A percentile compares a stretch with the other conserved stretches of the same genome.
These are phyloP conservation scores for Protomyces lactucae-debilis DNA, from an alignment of 1,139 yeast species.

Conservation along the genomic window DNA sequence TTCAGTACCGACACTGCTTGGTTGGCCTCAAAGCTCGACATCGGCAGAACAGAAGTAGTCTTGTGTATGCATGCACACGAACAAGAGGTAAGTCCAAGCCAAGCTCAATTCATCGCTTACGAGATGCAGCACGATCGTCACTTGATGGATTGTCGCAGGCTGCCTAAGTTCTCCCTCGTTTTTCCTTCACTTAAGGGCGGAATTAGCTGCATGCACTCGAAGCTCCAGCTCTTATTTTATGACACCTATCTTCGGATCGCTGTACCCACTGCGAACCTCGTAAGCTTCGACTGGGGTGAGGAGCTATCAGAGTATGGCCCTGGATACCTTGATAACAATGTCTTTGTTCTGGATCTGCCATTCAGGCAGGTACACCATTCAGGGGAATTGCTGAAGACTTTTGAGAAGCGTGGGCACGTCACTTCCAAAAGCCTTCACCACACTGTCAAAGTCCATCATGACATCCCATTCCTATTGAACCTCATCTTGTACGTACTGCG, in stretches of 20 bases:
- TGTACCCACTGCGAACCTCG: conserved; percentile 35
- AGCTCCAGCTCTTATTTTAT: conserved; percentile 34
- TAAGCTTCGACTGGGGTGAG: conserved; percentile 36
- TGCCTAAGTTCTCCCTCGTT: conserved; percentile 5
- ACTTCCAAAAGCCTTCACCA: background rate
- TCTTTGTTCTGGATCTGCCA: conserved; percentile 34
- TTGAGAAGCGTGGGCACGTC: background rate
- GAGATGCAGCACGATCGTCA: background rate
- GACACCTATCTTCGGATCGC: conserved; percentile 32
- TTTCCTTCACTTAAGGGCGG: conserved; percentile 27
- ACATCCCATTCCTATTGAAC: conserved; percentile 29
- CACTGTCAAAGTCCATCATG: background rate
- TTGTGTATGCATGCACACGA: conserved; percentile 31
- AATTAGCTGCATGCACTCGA: conserved; percentile 34
- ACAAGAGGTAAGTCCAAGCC: conserved; percentile 12
- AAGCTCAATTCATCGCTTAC: background rate
- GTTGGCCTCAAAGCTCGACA: conserved; percentile 23
- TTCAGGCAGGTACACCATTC: background rate
- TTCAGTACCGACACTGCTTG: conserved; percentile 29
- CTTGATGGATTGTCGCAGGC: background rate
- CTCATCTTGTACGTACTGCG: conserved; percentile 30
- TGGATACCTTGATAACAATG: conserved; percentile 32
- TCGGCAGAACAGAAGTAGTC: conserved; percentile 26
- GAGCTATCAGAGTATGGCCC: conserved; percentile 6
- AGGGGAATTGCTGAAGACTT: background rate